Percentiles rank a stretch among this genome's conserved stretches.
Evolutionary conservation across 106 monocot genomes (phyloP).

Genomic region (Alisma plantagoaquatica): DNA sequence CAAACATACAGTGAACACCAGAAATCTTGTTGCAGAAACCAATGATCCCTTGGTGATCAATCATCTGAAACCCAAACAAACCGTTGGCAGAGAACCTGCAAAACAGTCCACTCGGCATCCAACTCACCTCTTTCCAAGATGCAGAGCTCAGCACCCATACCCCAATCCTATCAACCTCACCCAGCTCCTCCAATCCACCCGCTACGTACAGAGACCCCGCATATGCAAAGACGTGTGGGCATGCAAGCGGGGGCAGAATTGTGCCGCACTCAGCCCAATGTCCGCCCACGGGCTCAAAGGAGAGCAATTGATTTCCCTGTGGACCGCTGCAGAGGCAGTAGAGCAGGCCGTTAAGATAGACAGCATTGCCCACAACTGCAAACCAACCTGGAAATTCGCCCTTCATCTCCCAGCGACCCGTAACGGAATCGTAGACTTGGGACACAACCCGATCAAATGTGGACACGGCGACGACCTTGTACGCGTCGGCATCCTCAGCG

Average conservation of each 20-base stretch:
- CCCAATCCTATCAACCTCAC: conserved; percentile 11
- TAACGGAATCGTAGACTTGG: conserved; percentile 14
- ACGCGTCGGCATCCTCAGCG: not conserved
- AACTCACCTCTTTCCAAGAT: conserved; percentile 7
- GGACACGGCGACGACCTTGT: conserved; percentile 18
- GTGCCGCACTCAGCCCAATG: conserved; percentile 11
- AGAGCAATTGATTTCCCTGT: conserved; percentile 7
- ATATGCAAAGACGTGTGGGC: conserved; percentile 11
- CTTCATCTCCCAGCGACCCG: conserved; percentile 5
- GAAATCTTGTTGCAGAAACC: conserved; percentile 11
- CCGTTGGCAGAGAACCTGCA: conserved; percentile 4
- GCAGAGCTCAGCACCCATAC: conserved; percentile 9
- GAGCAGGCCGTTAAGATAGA: conserved; percentile 1
- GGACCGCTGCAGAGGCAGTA: conserved; percentile 13
- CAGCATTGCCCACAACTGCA: conserved; percentile 8
- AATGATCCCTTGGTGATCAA: conserved; percentile 5
- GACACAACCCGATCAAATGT: conserved; percentile 4
- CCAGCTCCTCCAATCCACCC: conserved; percentile 16
- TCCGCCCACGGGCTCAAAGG: conserved; percentile 1
- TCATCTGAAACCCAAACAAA: conserved; percentile 11
- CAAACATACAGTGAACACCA: not conserved
- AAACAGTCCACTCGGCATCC: conserved; percentile 16
- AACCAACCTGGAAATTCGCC: conserved; percentile 10
- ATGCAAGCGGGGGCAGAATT: conserved; percentile 9
- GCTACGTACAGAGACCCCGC: conserved; percentile 4